A percentile compares a stretch with the other conserved stretches of the same genome.
These are phyloP conservation scores for Pythium brachiatum DNA, from an alignment of 352 stramenopile species.

Conservation along the genomic window DNA sequence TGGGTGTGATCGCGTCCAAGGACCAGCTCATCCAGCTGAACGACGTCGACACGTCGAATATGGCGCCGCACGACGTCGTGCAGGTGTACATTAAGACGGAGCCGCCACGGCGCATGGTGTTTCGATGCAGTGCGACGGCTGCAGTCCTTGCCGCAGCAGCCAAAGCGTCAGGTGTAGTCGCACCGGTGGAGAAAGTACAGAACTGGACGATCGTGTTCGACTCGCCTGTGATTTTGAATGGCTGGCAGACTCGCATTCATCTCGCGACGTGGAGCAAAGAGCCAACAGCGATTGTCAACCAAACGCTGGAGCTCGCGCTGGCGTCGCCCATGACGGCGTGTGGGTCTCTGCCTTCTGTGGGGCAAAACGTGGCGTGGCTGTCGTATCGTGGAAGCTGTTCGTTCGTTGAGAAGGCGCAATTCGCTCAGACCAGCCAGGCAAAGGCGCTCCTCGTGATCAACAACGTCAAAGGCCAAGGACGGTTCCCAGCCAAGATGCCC, in stretches of 20 bases:
- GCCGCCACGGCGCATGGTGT: constrained; percentile 53
- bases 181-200: constrained; percentile 13
- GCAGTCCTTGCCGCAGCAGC: not conserved
- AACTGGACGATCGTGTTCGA: constrained; percentile 62
- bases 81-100: constrained; percentile 41
- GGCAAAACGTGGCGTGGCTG: constrained; percentile 29
- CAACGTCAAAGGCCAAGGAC: constrained; percentile 54
- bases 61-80: constrained; percentile 53
- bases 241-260: constrained; percentile 54
- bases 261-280: constrained; percentile 56
- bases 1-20: constrained; percentile 46
- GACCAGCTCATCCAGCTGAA: constrained; percentile 71
- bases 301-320: constrained; percentile 29
- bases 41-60: constrained; percentile 53
- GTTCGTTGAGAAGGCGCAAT: constrained; percentile 66
- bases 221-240: constrained; percentile 36
- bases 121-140: constrained; percentile 26
- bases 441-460: constrained; percentile 56
- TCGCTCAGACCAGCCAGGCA: constrained; percentile 31
- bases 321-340: constrained; percentile 45
- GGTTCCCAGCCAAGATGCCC: constrained; percentile 42
- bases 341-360: constrained; percentile 14
- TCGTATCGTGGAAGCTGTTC: constrained; percentile 57
- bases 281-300: constrained; percentile 21
- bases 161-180: not conserved